phyloP scores from a whole-genome alignment of 2,329 filamentous ascomycete genomes.

The Akanthomyces dipterigenus region DNA sequence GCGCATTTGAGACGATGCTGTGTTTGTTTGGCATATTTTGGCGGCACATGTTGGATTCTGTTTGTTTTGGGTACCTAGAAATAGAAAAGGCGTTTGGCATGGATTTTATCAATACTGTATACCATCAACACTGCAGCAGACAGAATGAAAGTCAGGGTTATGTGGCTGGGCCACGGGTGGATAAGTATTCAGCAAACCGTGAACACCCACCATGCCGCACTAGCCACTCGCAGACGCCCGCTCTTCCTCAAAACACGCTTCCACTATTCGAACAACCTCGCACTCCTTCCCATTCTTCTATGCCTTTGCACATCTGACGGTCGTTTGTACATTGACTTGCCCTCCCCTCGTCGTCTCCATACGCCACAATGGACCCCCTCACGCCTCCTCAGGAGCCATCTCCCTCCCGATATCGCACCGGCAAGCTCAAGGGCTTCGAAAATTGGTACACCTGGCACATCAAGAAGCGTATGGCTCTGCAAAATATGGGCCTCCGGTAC shows the following conservation, averaged over 20 bases:
- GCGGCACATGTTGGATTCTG: background rate
- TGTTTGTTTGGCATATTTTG: background rate
- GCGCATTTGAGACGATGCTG: background rate
- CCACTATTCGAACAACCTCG: background rate
- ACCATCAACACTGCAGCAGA: too few relatives aligned
- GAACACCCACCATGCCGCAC: background rate
- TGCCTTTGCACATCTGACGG: too few relatives aligned
- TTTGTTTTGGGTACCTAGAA: background rate
- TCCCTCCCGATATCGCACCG: background rate
- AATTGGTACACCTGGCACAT: constrained; percentile 7
- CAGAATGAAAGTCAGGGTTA: too few relatives aligned
- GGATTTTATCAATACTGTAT: background rate
- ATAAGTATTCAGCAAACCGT: background rate
- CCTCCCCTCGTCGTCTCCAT: too few relatives aligned
- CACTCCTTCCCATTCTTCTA: background rate
- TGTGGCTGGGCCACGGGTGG: too few relatives aligned
- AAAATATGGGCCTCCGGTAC: background rate
- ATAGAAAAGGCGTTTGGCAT: background rate
- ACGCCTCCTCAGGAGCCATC: background rate
- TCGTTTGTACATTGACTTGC: too few relatives aligned
- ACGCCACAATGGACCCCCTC: background rate
- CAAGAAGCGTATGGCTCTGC: background rate
- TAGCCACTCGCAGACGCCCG: background rate
- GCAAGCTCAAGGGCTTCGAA: background rate
- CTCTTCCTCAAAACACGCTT: background rate